Base-by-base conservation (phyloP, 768 basidiomycete genomes). In the Phlebiopsis flavidoalba region DNA sequence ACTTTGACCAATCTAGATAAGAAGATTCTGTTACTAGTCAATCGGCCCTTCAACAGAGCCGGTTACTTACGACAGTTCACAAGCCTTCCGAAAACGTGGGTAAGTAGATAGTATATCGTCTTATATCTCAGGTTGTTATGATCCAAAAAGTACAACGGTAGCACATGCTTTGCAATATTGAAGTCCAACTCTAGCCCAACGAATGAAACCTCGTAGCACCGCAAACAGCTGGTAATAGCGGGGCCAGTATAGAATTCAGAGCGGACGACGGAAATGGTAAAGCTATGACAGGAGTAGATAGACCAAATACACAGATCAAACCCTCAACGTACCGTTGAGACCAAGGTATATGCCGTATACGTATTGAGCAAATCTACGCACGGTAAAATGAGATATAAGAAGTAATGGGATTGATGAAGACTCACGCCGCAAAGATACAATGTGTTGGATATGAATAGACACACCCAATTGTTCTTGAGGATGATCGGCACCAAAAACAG, bases 251-350 rank as follows among this genome's bases (percentile, higher is more conserved):
- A 82, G 46, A 97, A 78, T 72, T 95, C 93, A 15, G 91, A 86
- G 31, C 94, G 90, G 63, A 93, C 83, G 60, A 98, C n/a, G n/a
- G 83, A 76, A 98, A 98, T 1, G 96, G 96, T n/a, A 98, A 78
- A 24, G 95, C 95, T 90, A 66, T 61, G 37, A 24, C 43, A 22
- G 36, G 61, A 26, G 57, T 6, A 1, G 48, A 60, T 21, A 66
- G 56, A 57, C 66, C 37, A 65, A 64, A 51, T 60, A 63, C 57
- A 59, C 57, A 14, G 10, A 49, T 26, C 47, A 10, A 7, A 24
- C 35, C 22, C 48, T 47, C 51, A n/a, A 33, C 21, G 66, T 81
- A 88, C 90, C 89, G 66, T 84, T 92, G 33, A 93, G 75, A 8
- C 93, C 94, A 40, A 94, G 83, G 73, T 95, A 96, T 33, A 94